phyloP scores from a whole-genome alignment of 768 basidiomycete species.

The Infundibulicybe gibba region DNA sequence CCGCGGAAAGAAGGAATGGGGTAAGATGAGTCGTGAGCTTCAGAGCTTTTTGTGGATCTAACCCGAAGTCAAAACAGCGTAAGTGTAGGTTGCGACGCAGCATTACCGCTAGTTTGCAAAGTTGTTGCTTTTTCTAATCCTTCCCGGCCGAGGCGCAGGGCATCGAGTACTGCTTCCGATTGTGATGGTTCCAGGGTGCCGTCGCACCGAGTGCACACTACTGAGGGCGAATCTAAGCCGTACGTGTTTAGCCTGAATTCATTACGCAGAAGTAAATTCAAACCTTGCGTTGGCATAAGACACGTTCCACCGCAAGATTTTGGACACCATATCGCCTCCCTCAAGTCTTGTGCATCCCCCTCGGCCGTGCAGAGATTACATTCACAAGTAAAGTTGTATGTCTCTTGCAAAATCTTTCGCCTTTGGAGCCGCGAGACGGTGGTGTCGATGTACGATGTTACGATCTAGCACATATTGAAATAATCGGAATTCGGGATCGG shows the following conservation, averaged over 20 bases:
- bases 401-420: slow-evolving; percentile 55
- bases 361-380: slow-evolving; percentile 54
- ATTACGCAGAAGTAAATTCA: no score
- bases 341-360: slow-evolving; percentile 44
- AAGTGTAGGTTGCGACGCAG: background rate
- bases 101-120: slow-evolving; percentile 24
- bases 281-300: slow-evolving; percentile 59
- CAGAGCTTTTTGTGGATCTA: slow-evolving; percentile 56
- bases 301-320: slow-evolving; percentile 65
- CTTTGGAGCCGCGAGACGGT: slow-evolving; percentile 60
- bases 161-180: slow-evolving; percentile 55
- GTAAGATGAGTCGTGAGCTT: slow-evolving; percentile 64
- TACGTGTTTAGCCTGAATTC: no score
- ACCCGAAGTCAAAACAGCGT: slow-evolving; percentile 1
- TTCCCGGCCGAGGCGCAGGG: slow-evolving; percentile 66
- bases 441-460: slow-evolving; percentile 84
- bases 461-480: slow-evolving; percentile 46
- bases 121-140: slow-evolving; percentile 68
- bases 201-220: no score
- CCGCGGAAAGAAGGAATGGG: slow-evolving; percentile 56
- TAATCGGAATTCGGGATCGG: background rate
- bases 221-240: no score
- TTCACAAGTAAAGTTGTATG: slow-evolving; percentile 75
- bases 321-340: slow-evolving; percentile 69
- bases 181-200: no score